Percentiles rank a stretch among this genome's conserved stretches.
phyloP scores from a whole-genome alignment of 2,329 filamentous ascomycete genomes.

The Xylariales sp. region DNA sequence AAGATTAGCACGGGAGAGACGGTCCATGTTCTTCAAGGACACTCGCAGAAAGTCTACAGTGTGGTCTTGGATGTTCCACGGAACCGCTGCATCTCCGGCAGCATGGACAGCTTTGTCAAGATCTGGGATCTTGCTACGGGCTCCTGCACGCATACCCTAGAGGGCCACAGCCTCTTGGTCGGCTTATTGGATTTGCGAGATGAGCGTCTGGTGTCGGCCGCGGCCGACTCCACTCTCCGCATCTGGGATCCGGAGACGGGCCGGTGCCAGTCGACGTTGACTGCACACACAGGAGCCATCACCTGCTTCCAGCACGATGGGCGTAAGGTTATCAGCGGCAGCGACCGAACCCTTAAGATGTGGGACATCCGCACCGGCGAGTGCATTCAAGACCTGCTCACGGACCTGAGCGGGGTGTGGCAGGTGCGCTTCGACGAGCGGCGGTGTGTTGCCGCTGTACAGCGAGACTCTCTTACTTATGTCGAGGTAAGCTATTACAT shows the following conservation, averaged over 20 bases:
- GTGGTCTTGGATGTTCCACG: slow-evolving; percentile 89
- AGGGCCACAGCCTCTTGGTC: slow-evolving; percentile 89
- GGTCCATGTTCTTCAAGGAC: slow-evolving; percentile 77
- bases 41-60: slow-evolving; percentile 92
- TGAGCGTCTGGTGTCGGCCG: slow-evolving; percentile 87
- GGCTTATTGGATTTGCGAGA: slow-evolving; percentile 86
- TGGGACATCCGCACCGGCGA: slow-evolving; percentile 94
- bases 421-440: slow-evolving; percentile 97
- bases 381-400: slow-evolving; percentile 87
- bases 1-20: slow-evolving; percentile 93
- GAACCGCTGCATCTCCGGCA: slow-evolving; percentile 94
- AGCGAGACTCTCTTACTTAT: slow-evolving; percentile 87
- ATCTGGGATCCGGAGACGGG: slow-evolving; percentile 97
- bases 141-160: slow-evolving; percentile 78
- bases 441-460: slow-evolving; percentile 92
- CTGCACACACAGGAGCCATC: slow-evolving; percentile 93
- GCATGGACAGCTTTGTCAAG: slow-evolving; percentile 97
- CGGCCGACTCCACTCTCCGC: slow-evolving; percentile 88
- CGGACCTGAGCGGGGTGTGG: slow-evolving; percentile 95
- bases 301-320: slow-evolving; percentile 98
- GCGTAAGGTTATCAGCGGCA: slow-evolving; percentile 93
- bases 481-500: slow-evolving; percentile 69
- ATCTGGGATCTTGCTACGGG: slow-evolving; percentile 94
- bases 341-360: slow-evolving; percentile 95
- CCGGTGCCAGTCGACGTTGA: slow-evolving; percentile 83